Base-by-base conservation (phyloP, 306 rosid genomes). In the Prunus persica region DNA sequence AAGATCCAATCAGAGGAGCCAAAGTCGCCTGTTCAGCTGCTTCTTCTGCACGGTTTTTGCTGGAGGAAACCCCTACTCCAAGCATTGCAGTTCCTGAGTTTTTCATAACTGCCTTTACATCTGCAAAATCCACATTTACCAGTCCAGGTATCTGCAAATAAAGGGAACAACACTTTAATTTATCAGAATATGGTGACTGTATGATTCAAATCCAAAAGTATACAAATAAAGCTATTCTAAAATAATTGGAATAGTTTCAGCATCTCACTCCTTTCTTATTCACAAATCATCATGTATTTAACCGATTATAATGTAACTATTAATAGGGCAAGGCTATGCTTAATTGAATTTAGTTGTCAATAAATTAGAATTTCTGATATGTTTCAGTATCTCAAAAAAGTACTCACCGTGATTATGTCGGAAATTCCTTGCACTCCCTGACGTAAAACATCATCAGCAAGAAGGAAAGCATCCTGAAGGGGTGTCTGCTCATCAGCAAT, bases 51-150 rank as follows among this genome's bases (percentile, higher is more conserved):
- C 99, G 93, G 67, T 96, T 96, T 86, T 96, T 96, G 79, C 99
- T 90, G 2, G 99, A 92, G 69, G 99, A 92, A 79, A 92, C 98
- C 69, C 99, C 99, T 28, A 96, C 97, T 41, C 99, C 99, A 2
- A 96, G 98, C 99, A 96, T 96, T 83, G 99, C 99, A 67, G 99
- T 96, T 73, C 99, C 99, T 2, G 99, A 96, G 83, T 96, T 91
- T 81, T 91, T 96, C 99, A 96, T 96, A 61, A 96, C 97, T 22
- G 99, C 99, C 78, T 91, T 96, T 79, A 96, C 97, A 87, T 96
- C 99, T 58, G 99, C 99, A 87, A 96, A 96, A 85, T 96, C 99
- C 76, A 96, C 99, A 78, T 96, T 96, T 57, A 96, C 99, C 88
- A 96, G 90, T 69, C 99, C 99, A 16, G 99, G 99, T 79, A 96